Evolutionary conservation across 2,329 filamentous ascomycete species (phyloP).

Genomic region (Penicillium sp.): DNA sequence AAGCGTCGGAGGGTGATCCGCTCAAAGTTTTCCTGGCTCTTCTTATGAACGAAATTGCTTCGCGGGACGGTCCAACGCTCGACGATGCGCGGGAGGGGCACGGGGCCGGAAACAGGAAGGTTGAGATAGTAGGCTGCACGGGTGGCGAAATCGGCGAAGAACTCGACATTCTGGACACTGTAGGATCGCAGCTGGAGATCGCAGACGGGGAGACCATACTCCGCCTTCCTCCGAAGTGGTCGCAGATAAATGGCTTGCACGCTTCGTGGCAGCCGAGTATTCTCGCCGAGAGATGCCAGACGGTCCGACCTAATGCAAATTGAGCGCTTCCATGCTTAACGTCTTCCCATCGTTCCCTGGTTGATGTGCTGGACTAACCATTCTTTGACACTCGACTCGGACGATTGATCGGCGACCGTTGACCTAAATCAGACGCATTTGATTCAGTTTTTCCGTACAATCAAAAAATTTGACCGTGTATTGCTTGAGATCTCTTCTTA

Average conservation of each 20-base stretch:
- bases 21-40: slow-evolving; percentile 97
- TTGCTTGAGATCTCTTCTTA: slow-evolving; percentile 8
- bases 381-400: slow-evolving; percentile 26
- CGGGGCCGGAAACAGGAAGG: slow-evolving; percentile 78
- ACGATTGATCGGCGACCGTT: slow-evolving; percentile 10
- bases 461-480: background rate
- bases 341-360: background rate
- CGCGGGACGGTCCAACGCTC: slow-evolving; percentile 94
- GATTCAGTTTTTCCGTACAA: slow-evolving; percentile 5
- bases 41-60: slow-evolving; percentile 92
- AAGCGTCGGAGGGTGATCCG: slow-evolving; percentile 78
- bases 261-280: slow-evolving; percentile 66
- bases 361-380: slow-evolving; percentile 24
- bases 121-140: slow-evolving; percentile 92
- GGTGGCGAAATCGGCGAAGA: slow-evolving; percentile 91
- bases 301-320: slow-evolving; percentile 34
- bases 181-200: slow-evolving; percentile 92
- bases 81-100: slow-evolving; percentile 78
- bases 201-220: slow-evolving; percentile 78
- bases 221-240: slow-evolving; percentile 70
- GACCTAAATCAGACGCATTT: slow-evolving; percentile 12
- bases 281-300: slow-evolving; percentile 32
- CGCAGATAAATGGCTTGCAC: slow-evolving; percentile 84
- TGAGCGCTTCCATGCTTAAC: slow-evolving; percentile 9
- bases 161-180: slow-evolving; percentile 82